phyloP scores from a whole-genome alignment of 805 yeast genomes.

The Lachancea waltii region DNA sequence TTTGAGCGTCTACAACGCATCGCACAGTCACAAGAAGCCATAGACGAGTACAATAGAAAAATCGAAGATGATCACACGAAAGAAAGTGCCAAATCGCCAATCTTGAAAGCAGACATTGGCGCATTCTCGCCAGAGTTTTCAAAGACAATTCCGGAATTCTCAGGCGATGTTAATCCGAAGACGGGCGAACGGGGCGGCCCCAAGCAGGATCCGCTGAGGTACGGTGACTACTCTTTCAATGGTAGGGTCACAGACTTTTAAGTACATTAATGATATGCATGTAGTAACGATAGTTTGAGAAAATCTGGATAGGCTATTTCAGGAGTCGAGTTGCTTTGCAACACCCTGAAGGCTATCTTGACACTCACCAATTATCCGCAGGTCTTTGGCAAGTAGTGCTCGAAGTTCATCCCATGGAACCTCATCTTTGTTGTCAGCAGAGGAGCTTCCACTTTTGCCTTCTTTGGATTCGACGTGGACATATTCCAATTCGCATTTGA shows the following conservation, averaged over 20 bases:
- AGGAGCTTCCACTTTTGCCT: not conserved
- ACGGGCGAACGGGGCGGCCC: slow-evolving; percentile 98
- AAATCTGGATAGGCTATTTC: too few species aligned
- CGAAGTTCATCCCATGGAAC: slow-evolving; percentile 32
- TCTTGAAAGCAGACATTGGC: slow-evolving; percentile 50
- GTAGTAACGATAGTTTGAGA: too few species aligned
- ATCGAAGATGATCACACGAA: slow-evolving; percentile 31
- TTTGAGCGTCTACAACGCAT: slow-evolving; percentile 78
- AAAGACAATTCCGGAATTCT: slow-evolving; percentile 87
- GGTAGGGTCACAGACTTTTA: slow-evolving; percentile 95
- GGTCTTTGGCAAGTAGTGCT: slow-evolving; percentile 30
- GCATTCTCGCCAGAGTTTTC: slow-evolving; percentile 60
- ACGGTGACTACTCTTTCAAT: slow-evolving; percentile 90
- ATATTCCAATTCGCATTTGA: slow-evolving; percentile 24
- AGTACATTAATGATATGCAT: slow-evolving; percentile 4
- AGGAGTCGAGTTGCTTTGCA: slow-evolving; percentile 13
- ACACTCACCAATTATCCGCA: slow-evolving; percentile 25
- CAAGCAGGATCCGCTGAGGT: slow-evolving; percentile 89
- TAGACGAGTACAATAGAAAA: slow-evolving; percentile 61
- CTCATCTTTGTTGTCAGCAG: slow-evolving; percentile 2
- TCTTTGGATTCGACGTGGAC: slow-evolving; percentile 8
- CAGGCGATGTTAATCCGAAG: slow-evolving; percentile 85
- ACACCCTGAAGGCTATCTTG: slow-evolving; percentile 13
- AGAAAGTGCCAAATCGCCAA: slow-evolving; percentile 31
- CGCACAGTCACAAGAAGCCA: slow-evolving; percentile 73